These are phyloP conservation scores for Brassica carinata DNA, from an alignment of 345 rosid species.

Conservation along the genomic window DNA sequence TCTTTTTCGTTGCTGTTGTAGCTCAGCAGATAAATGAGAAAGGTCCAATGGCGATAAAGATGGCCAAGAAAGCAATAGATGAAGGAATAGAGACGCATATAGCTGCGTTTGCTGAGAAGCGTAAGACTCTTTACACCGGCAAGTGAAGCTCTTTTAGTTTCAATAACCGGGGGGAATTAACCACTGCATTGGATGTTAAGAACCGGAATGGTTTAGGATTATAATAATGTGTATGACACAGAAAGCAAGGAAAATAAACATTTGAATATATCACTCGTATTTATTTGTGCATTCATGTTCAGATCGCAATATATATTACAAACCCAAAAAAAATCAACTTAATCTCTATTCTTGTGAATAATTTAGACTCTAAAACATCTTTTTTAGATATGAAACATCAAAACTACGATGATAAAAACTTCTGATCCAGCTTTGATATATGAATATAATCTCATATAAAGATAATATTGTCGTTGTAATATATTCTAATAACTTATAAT, in stretches of 20 bases:
- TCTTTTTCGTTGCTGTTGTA: background rate
- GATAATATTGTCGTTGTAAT: no score
- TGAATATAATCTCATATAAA: no score
- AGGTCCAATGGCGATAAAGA: conserved; percentile 80
- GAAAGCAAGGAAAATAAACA: background rate
- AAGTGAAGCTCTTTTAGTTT: conserved; percentile 29
- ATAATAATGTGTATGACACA: background rate
- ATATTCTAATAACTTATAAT: no score
- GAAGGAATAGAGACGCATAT: conserved; percentile 67
- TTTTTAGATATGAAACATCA: no score
- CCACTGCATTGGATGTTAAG: background rate
- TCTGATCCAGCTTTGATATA: no score
- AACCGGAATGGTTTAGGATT: conserved; percentile 9
- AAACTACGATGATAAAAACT: no score
- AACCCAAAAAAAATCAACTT: no score
- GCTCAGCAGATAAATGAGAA: conserved; percentile 82
- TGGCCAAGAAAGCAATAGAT: conserved; percentile 81
- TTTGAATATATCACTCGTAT: background rate
- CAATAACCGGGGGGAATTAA: background rate
- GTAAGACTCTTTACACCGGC: conserved; percentile 73
- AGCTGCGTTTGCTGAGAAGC: conserved; percentile 87
- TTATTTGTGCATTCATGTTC: conserved; percentile 9
- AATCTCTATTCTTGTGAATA: no score
- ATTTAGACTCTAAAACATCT: no score
- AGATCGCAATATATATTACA: no score